Percentiles rank a stretch among this genome's conserved stretches.
Evolutionary conservation across 768 basidiomycete species (phyloP).

Genomic region (Termitomyces sp.): DNA sequence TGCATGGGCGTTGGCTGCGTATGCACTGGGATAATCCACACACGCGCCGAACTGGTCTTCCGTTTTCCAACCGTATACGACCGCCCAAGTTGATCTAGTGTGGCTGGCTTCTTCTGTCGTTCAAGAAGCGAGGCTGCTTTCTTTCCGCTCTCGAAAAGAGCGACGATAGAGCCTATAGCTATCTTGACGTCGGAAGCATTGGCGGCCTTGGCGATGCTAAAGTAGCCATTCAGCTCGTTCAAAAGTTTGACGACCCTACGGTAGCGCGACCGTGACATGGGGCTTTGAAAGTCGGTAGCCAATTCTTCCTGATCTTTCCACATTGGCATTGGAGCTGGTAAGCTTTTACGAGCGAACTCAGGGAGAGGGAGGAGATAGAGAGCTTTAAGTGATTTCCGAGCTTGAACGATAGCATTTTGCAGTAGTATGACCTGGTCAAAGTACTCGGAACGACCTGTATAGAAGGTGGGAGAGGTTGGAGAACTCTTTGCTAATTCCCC

Average conservation of each 20-base stretch:
- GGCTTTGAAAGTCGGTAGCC: conserved; percentile 46
- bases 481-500: conserved; percentile 15
- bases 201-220: conserved; percentile 53
- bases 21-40: conserved; percentile 83
- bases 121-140: conserved; percentile 41
- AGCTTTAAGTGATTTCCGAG: conserved; percentile 53
- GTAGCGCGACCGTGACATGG: conserved; percentile 67
- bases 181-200: conserved; percentile 50
- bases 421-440: conserved; percentile 67
- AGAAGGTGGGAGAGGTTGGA: conserved; percentile 76
- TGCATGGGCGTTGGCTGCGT: conserved; percentile 5
- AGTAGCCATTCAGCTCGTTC: conserved; percentile 58
- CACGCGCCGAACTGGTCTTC: conserved; percentile 86
- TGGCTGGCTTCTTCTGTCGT: conserved; percentile 50
- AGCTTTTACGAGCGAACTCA: conserved; percentile 49
- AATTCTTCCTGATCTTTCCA: conserved; percentile 69
- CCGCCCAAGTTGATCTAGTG: conserved; percentile 72
- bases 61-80: conserved; percentile 83
- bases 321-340: conserved; percentile 53
- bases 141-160: conserved; percentile 61
- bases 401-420: conserved; percentile 52
- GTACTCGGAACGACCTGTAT: conserved; percentile 72
- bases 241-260: conserved; percentile 56
- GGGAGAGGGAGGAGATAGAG: conserved; percentile 79
- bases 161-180: conserved; percentile 45